Evolutionary conservation across 495 filamentous ascomycete genomes (phyloP), one percentile per base, ranked within the genome.

Genomic region (Evernia prunastri): DNA sequence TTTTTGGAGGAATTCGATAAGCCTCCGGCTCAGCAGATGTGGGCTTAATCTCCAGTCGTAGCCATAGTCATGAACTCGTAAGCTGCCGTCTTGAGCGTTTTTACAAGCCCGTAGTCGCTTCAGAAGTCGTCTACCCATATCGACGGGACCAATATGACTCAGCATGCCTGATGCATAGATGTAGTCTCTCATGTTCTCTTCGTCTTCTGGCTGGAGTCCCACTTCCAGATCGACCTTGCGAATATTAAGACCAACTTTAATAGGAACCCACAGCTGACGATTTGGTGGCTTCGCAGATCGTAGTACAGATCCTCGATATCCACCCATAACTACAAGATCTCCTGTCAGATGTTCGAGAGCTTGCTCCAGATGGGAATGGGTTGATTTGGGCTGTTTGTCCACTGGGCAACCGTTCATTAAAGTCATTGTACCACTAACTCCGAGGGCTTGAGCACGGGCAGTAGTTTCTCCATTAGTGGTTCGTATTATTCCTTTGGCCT

Each of bases 41-140:
- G 94, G 94, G 64, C 89, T 91, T 60, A 98, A 77, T 36, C 94
- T 84, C 93, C 93, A 98, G 73, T 98, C 93, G 71, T 96, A 98
- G 37, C 94, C 92, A 69, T 94, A 98, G 66, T 97, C 87, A 74
- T 89, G 88, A 4, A 97, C 84, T 45, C 91, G 80, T 1, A 97
- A 77, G 63, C 82, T 87, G 31, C 89, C 89, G 18, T 79, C 81
- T 45, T 80, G 74, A 4, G 85, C 84, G 65, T 93, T 94, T 45
- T 89, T 84, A 61, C 83, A 89, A 40, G 87, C 85, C 63, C 83
- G 80, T 36, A 97, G 69, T 29, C 87, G 84, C 71, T 91, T 94
- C 67, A 98, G 84, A 3, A 98, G 76, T 25, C 89, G 81, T 59
- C 84, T 84, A 33, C 90, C 89, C 63, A 97, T 91, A 74, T 98